Evolutionary conservation across 345 rosid species (phyloP).

Genomic region (Draba incana): DNA sequence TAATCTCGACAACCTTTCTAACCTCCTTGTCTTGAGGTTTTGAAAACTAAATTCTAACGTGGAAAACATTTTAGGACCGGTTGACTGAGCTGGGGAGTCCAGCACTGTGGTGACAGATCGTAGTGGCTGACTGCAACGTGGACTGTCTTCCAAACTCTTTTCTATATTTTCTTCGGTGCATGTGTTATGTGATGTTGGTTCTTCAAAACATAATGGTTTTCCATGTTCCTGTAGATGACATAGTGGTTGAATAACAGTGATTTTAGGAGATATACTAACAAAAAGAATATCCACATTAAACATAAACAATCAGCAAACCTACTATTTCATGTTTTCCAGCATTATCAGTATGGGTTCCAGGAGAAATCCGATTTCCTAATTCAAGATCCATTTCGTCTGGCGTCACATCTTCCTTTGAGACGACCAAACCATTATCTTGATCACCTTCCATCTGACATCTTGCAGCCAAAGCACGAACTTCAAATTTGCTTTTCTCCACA

Average conservation of each 20-base stretch:
- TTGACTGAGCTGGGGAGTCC: slow-evolving; percentile 53
- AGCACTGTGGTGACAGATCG: slow-evolving; percentile 45
- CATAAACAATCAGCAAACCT: slow-evolving; percentile 19
- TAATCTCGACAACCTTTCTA: slow-evolving; percentile 59
- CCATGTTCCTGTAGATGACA: slow-evolving; percentile 47
- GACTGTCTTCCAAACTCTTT: slow-evolving; percentile 43
- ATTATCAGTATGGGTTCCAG: slow-evolving; percentile 36
- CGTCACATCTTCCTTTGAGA: slow-evolving; percentile 44
- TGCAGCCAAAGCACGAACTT: slow-evolving; percentile 38
- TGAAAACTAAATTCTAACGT: slow-evolving; percentile 72
- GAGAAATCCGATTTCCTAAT: slow-evolving; percentile 38
- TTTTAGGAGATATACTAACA: not conserved
- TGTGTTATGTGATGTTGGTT: slow-evolving; percentile 46
- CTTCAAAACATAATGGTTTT: slow-evolving; percentile 41
- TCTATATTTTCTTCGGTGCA: slow-evolving; percentile 38
- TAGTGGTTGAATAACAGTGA: slow-evolving; percentile 1
- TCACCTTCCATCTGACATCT: slow-evolving; percentile 41
- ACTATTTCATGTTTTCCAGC: slow-evolving; percentile 39
- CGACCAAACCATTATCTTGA: slow-evolving; percentile 45
- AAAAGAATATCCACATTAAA: slow-evolving; percentile 16
- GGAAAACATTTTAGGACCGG: slow-evolving; percentile 59
- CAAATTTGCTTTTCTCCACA: slow-evolving; percentile 44
- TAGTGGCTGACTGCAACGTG: slow-evolving; percentile 43
- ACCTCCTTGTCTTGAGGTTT: slow-evolving; percentile 65
- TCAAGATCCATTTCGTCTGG: slow-evolving; percentile 46